phyloP scores from a whole-genome alignment of 139 green algal species.

The Helicosporidium sp. region DNA sequence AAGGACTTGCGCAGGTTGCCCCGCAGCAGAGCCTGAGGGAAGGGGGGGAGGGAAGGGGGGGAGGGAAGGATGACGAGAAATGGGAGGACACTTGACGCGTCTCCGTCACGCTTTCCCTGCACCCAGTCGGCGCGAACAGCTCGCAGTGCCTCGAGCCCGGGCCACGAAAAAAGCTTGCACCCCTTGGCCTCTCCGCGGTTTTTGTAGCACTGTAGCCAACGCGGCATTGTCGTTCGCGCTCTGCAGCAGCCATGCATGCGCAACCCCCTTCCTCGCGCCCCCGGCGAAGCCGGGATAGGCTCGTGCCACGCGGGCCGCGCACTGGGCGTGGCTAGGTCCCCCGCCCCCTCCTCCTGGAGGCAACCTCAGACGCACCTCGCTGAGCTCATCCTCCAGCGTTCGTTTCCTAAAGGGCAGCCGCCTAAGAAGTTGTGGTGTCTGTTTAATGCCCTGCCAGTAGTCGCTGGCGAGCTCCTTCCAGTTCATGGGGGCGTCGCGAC shows the following conservation, averaged over 20 bases:
- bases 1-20: slow-evolving; percentile 12
- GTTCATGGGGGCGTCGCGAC: background rate
- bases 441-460: slow-evolving; percentile 1
- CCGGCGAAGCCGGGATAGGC: background rate
- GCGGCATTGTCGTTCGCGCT: too few species aligned
- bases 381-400: slow-evolving; percentile 20
- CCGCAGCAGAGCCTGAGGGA: slow-evolving; percentile 11
- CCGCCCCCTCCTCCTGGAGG: too few species aligned
- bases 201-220: too few species aligned
- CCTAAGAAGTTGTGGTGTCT: slow-evolving; percentile 7
- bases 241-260: too few species aligned
- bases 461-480: slow-evolving; percentile 2
- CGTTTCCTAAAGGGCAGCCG: slow-evolving; percentile 10
- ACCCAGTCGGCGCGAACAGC: too few species aligned
- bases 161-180: background rate
- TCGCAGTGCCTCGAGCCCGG: background rate
- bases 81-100: too few species aligned
- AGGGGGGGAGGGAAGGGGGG: background rate
- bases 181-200: too few species aligned
- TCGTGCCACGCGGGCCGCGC: background rate
- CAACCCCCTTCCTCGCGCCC: too few species aligned
- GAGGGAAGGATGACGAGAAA: background rate
- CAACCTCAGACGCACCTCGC: slow-evolving; percentile 14
- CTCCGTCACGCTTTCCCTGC: too few species aligned
- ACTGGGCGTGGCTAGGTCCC: too few species aligned